Evolutionary conservation across 148 eudicot species (phyloP).

Genomic region (Linanthus parryae): DNA sequence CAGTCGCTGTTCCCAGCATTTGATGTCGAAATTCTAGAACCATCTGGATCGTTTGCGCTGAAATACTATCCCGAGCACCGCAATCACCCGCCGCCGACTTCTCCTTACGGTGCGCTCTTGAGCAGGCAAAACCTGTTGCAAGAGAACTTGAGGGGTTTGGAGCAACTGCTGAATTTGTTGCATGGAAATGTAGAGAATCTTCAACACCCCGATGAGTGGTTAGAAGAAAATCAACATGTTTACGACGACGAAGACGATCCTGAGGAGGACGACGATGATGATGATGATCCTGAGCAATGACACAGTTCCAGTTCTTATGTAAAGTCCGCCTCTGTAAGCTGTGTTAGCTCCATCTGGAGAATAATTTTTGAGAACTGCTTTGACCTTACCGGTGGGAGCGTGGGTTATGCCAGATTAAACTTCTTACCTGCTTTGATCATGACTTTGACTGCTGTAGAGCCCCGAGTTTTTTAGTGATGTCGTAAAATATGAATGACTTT

Average conservation of each 20-base stretch:
- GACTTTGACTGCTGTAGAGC: too few species aligned
- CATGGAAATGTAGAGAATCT: slow-evolving; percentile 34
- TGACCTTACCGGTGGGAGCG: too few species aligned
- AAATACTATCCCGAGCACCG: slow-evolving; percentile 36
- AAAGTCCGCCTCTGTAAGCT: background rate
- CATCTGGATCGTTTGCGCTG: slow-evolving; percentile 37
- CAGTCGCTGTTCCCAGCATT: slow-evolving; percentile 58
- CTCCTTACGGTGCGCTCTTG: background rate
- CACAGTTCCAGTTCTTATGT: background rate
- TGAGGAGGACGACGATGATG: slow-evolving; percentile 23
- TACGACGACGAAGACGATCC: background rate
- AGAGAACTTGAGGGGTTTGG: slow-evolving; percentile 22
- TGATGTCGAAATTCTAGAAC: slow-evolving; percentile 31
- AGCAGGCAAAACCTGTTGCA: background rate
- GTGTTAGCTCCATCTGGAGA: background rate
- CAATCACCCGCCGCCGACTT: slow-evolving; percentile 12
- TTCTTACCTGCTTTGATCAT: too few species aligned
- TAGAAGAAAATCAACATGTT: too few species aligned
- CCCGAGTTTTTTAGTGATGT: too few species aligned
- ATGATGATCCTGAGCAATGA: too few species aligned
- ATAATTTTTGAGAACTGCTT: background rate
- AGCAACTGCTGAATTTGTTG: slow-evolving; percentile 34
- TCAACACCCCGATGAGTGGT: slow-evolving; percentile 23
- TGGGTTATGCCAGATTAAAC: too few species aligned
- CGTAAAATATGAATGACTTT: too few species aligned